phyloP scores from a whole-genome alignment of 176 grass and related monocot species.

The Metroxylon sagu region DNA sequence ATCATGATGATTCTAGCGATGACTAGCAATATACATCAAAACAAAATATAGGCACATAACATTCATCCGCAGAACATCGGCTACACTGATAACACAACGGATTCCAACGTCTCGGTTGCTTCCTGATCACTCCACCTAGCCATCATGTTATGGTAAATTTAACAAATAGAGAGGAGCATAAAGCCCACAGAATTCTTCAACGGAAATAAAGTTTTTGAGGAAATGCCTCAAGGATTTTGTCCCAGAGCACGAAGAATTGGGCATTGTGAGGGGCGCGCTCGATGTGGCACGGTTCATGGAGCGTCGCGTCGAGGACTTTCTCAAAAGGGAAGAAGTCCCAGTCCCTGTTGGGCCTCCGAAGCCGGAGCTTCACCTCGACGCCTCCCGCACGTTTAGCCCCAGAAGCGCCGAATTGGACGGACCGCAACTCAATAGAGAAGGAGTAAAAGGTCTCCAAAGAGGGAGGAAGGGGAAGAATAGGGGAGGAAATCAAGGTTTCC shows the following conservation, averaged over 20 bases:
- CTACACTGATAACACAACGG: too few relatives aligned
- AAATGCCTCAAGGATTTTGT: conserved; percentile 74
- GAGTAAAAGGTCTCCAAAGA: neutral
- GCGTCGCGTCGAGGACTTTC: conserved; percentile 91
- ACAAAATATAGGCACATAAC: too few relatives aligned
- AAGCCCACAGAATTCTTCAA: too few relatives aligned
- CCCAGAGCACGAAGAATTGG: conserved; percentile 93
- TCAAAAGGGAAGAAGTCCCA: conserved; percentile 80
- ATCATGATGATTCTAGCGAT: too few relatives aligned
- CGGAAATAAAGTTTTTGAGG: too few relatives aligned
- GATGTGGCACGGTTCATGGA: conserved; percentile 84
- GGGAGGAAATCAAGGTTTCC: neutral
- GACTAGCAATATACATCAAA: too few relatives aligned
- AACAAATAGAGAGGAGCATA: too few relatives aligned
- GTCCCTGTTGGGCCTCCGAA: conserved; percentile 55
- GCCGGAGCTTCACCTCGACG: conserved; percentile 80
- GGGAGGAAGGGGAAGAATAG: neutral
- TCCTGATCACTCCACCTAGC: too few relatives aligned
- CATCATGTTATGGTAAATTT: too few relatives aligned
- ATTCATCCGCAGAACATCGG: too few relatives aligned
- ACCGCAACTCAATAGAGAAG: conserved; percentile 15
- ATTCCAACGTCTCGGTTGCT: too few relatives aligned
- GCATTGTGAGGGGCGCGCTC: conserved; percentile 59
- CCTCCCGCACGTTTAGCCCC: conserved; percentile 67
- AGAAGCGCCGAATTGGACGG: conserved; percentile 69